Conservation (phyloP, 208 protist genomes). For the Acanthamoeba royreba region DNA sequence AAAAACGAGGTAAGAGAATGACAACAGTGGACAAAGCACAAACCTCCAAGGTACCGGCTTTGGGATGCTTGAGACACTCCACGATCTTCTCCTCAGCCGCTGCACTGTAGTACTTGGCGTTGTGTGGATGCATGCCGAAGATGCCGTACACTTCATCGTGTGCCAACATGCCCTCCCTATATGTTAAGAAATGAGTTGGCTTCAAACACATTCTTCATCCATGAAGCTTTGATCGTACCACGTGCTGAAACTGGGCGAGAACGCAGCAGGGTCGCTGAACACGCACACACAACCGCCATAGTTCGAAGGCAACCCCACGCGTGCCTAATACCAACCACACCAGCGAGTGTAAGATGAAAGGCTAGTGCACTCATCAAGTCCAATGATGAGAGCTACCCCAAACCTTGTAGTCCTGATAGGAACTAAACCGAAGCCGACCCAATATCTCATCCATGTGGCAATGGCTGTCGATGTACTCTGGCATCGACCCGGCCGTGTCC, state of each 20-base stretch:
- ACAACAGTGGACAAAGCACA: not conserved
- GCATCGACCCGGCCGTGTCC: not conserved
- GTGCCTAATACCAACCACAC: not conserved
- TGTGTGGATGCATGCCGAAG: conserved; percentile 64
- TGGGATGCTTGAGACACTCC: conserved; percentile 44
- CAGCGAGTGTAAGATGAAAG: not conserved
- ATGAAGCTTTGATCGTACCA: no score
- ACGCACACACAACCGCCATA: not conserved
- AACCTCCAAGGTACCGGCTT: not conserved
- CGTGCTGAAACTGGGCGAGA: not conserved
- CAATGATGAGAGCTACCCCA: not conserved
- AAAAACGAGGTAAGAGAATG: not conserved
- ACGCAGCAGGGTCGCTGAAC: not conserved
- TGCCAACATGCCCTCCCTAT: not conserved
- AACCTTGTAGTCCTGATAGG: not conserved
- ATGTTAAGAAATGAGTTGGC: no score
- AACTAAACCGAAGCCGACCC: not conserved
- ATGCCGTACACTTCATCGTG: not conserved
- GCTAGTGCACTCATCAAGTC: not conserved
- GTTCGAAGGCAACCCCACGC: not conserved
- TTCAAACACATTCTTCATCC: no score
- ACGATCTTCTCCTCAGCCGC: conserved; percentile 49
- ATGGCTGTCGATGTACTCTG: not conserved
- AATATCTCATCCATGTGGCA: conserved; percentile 6
- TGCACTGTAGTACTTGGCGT: conserved; percentile 56